Conservation (phyloP, 352 stramenopile species). For the Phytophthora citricola region DNA sequence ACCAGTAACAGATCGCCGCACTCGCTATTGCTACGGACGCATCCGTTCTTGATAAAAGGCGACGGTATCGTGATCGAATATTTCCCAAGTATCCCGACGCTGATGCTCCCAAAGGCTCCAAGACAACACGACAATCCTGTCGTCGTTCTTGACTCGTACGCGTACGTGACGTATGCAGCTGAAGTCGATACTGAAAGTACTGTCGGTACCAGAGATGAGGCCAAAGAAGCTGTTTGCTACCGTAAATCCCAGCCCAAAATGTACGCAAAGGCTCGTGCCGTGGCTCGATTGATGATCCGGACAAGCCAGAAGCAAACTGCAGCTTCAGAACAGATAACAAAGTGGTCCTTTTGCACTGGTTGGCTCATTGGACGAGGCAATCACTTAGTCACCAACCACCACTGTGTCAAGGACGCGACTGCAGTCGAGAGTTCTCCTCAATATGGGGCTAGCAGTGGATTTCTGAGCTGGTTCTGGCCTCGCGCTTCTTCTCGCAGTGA, state of each 20-base stretch:
- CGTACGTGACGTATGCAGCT: slow-evolving; percentile 27
- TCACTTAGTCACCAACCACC: slow-evolving; percentile 74
- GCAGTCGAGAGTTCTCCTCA: slow-evolving; percentile 8
- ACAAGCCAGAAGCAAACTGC: slow-evolving; percentile 18
- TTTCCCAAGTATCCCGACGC: slow-evolving; percentile 53
- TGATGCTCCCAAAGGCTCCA: slow-evolving; percentile 44
- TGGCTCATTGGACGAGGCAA: slow-evolving; percentile 67
- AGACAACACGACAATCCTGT: slow-evolving; percentile 30
- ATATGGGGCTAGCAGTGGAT: slow-evolving; percentile 7
- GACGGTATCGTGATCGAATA: slow-evolving; percentile 55
- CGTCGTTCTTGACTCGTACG: slow-evolving; percentile 52
- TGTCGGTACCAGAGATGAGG: slow-evolving; percentile 51
- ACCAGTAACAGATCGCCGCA: slow-evolving; percentile 18
- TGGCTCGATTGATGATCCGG: slow-evolving; percentile 64
- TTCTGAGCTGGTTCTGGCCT: slow-evolving; percentile 13
- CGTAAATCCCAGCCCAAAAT: slow-evolving; percentile 55
- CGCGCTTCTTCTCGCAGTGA: slow-evolving; percentile 12
- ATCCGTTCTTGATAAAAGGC: slow-evolving; percentile 54
- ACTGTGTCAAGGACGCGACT: slow-evolving; percentile 54
- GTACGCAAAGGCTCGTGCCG: slow-evolving; percentile 58
- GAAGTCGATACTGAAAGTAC: slow-evolving; percentile 47
- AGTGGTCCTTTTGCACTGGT: slow-evolving; percentile 59
- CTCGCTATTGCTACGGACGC: slow-evolving; percentile 40
- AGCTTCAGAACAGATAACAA: slow-evolving; percentile 16
- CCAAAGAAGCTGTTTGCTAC: slow-evolving; percentile 67